Base-by-base conservation (phyloP, 768 basidiomycete genomes). In the Trametes cubensis region DNA sequence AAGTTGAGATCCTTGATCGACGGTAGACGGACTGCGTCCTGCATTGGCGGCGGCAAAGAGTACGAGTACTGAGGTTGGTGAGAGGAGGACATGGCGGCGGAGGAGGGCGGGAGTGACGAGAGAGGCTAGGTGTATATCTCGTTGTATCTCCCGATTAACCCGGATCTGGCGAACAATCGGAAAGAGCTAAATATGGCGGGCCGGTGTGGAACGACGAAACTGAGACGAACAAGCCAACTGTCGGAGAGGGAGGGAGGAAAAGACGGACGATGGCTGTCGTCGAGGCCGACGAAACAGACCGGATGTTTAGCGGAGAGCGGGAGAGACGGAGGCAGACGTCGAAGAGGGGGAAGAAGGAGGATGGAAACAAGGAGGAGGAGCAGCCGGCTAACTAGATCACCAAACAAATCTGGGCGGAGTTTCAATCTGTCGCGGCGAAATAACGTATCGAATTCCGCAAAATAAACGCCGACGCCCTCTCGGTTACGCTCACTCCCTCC, bases 1-100 rank as follows among this genome's bases (percentile, higher is more conserved):
- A 90, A 89, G 71, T 88, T 86, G 71, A 91, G 80, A 70, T 88
- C 87, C 76, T 84, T 89, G 72, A 90, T 80, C 20, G 88, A 88
- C 0, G 89, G 89, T 5, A 89, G 81, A 41, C 86, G 85, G 67
- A 85, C 74, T 60, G 80, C 76, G 69, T 80, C 52, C 25, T 74
- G 74, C 4, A 74, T 69, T 40, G 78, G 69, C 65, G 78, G 79
- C 68, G 67, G 70, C 55, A 67, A 73, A 59, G 75, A 60, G 62
- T 68, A 66, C 64, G 78, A 67, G 64, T 78, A 77, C n/a, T 75
- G 68, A 59, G 75, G 70, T 68, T 80, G 82, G 56, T 83, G 81
- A 53, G 81, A 75, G 68, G 82, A 81, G 69, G 81, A 78, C 81
- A 84, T 85, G 65, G 65, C 59, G 68, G 67, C 66, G 66, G 69